Conservation (phyloP, 2,329 filamentous ascomycete species). For the Onygenales sp. region DNA sequence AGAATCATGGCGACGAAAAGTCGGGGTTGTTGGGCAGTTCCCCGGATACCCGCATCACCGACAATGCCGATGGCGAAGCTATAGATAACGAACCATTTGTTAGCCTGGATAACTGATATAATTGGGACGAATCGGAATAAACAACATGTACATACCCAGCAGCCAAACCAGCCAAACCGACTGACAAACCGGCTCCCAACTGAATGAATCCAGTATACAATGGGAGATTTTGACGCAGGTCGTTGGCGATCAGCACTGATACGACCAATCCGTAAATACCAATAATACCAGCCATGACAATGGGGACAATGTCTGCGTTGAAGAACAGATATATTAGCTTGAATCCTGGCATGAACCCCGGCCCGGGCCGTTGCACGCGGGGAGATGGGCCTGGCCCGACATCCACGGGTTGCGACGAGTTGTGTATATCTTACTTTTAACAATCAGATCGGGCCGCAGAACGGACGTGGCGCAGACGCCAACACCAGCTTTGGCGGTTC, state of each 20-base stretch:
- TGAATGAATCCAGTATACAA: constrained; percentile 80
- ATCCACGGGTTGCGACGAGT: neutral
- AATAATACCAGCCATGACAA: constrained; percentile 99
- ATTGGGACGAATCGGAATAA: no score
- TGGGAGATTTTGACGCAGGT: constrained; percentile 60
- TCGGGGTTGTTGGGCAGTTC: constrained; percentile 43
- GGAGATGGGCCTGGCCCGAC: neutral
- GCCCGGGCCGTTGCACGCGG: constrained; percentile 9
- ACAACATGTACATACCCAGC: constrained; percentile 44
- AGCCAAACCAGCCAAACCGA: constrained; percentile 73
- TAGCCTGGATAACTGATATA: neutral
- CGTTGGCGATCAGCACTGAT: constrained; percentile 76
- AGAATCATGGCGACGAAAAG: constrained; percentile 97
- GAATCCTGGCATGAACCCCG: no score
- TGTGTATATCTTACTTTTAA: constrained; percentile 72
- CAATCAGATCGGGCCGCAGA: constrained; percentile 91
- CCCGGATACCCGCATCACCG: constrained; percentile 46
- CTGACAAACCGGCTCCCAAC: constrained; percentile 70
- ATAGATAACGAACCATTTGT: neutral
- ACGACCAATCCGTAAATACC: constrained; percentile 95
- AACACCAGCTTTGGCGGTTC: constrained; percentile 97
- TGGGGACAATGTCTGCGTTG: constrained; percentile 82
- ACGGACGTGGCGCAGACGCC: constrained; percentile 99
- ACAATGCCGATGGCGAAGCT: constrained; percentile 80
- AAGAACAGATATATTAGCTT: no score